A percentile compares a stretch with the other conserved stretches of the same genome.
phyloP scores from a whole-genome alignment of 2,329 filamentous ascomycete species.

The Bipolaris bicolor region DNA sequence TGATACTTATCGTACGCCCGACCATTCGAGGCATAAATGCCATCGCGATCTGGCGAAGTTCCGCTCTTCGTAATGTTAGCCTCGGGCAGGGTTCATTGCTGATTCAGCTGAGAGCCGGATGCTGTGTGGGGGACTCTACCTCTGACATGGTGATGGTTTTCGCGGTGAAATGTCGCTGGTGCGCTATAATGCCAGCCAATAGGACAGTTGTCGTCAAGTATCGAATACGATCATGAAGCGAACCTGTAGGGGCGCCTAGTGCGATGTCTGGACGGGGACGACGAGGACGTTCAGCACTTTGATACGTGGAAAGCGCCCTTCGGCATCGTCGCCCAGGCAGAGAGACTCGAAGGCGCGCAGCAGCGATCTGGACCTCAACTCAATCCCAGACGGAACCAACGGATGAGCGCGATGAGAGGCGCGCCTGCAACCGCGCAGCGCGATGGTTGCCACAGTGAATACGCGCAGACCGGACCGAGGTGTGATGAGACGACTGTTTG shows the following conservation, averaged over 20 bases:
- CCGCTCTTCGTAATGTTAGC: slow-evolving; percentile 9
- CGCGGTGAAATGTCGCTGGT: not conserved
- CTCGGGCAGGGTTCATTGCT: not conserved
- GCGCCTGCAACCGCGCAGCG: slow-evolving; percentile 9
- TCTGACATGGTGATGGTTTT: slow-evolving; percentile 12
- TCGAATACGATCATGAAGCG: not conserved
- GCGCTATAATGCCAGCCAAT: not conserved
- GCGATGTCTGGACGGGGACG: not conserved
- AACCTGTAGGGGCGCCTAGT: slow-evolving; percentile 4
- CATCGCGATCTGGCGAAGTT: slow-evolving; percentile 14
- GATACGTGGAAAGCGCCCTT: slow-evolving; percentile 9
- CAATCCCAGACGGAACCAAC: not conserved
- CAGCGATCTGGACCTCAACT: not conserved
- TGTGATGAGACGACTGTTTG: slow-evolving; percentile 7
- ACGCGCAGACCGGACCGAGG: slow-evolving; percentile 2
- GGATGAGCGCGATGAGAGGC: not conserved
- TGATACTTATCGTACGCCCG: slow-evolving; percentile 15
- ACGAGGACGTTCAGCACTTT: slow-evolving; percentile 4
- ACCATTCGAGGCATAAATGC: slow-evolving; percentile 11
- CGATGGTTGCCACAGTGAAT: slow-evolving; percentile 6
- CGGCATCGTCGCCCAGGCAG: slow-evolving; percentile 9
- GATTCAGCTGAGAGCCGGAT: not conserved
- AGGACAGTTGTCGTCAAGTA: not conserved
- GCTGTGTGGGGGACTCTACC: slow-evolving; percentile 1
- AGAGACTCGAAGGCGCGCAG: slow-evolving; percentile 7